phyloP scores from a whole-genome alignment of 768 basidiomycete genomes.

The Calocera viscosa region DNA sequence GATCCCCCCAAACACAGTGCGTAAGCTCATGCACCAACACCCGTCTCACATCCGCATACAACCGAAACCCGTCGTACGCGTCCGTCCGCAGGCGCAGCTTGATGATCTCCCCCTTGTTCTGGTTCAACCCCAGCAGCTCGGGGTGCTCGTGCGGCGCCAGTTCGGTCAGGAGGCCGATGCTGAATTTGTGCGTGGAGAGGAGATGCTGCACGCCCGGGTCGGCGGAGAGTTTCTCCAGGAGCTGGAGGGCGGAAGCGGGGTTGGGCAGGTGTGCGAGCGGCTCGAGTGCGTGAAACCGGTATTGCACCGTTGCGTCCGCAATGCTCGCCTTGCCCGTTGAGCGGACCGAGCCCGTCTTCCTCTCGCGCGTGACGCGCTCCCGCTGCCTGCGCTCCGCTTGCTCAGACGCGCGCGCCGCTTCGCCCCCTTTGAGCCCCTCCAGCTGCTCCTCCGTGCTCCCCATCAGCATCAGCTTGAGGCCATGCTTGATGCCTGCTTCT shows the following conservation, averaged over 20 bases:
- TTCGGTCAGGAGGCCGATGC: conserved; percentile 59
- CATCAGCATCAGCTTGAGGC: conserved; percentile 55
- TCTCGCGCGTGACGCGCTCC: conserved; percentile 40
- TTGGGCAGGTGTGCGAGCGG: conserved; percentile 54
- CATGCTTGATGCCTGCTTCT: conserved; percentile 49
- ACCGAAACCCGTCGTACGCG: conserved; percentile 56
- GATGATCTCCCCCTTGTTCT: conserved; percentile 47
- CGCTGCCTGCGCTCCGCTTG: conserved; percentile 46
- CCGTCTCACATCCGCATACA: conserved; percentile 49
- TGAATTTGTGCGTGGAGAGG: conserved; percentile 57
- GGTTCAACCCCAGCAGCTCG: conserved; percentile 54
- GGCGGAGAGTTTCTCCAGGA: conserved; percentile 48
- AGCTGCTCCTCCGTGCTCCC: conserved; percentile 53
- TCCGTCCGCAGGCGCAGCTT: conserved; percentile 59
- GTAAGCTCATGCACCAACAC: conserved; percentile 54
- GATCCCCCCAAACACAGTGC: conserved; percentile 62
- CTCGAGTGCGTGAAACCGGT: conserved; percentile 52
- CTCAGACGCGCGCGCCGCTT: conserved; percentile 27
- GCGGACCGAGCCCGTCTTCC: conserved; percentile 37
- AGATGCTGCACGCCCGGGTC: conserved; percentile 59
- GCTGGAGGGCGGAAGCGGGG: conserved; percentile 41
- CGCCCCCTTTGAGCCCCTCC: conserved; percentile 36
- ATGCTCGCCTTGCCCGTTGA: conserved; percentile 37
- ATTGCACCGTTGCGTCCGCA: conserved; percentile 30
- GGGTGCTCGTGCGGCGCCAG: conserved; percentile 68